Evolutionary conservation across 495 filamentous ascomycete species (phyloP).

Genomic region (Baudoinia panamericana): DNA sequence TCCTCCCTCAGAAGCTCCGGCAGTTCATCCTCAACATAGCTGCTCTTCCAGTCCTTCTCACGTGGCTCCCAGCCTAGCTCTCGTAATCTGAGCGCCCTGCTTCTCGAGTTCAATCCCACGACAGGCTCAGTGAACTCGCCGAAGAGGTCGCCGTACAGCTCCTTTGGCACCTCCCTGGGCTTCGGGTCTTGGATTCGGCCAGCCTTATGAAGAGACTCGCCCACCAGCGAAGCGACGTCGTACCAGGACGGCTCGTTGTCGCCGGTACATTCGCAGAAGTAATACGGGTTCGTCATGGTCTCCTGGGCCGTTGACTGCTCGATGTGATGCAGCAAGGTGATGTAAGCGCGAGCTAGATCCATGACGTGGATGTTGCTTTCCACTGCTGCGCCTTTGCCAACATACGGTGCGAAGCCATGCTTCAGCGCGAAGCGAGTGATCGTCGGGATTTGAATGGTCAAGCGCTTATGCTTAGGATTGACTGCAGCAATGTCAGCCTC

Average conservation of each 20-base stretch:
- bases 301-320: constrained; percentile 17
- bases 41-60: constrained; percentile 29
- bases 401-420: constrained; percentile 25
- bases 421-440: constrained; percentile 29
- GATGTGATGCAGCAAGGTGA: constrained; percentile 27
- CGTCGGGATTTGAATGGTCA: constrained; percentile 28
- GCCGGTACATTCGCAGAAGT: constrained; percentile 30
- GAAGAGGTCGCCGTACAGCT: constrained; percentile 28
- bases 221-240: constrained; percentile 23
- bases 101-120: constrained; percentile 26
- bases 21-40: constrained; percentile 11
- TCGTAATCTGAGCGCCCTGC: constrained; percentile 24
- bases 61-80: constrained; percentile 28
- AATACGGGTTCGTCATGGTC: constrained; percentile 27
- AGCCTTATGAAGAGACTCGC: constrained; percentile 18
- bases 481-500: constrained; percentile 2
- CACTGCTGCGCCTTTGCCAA: constrained; percentile 25
- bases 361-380: constrained; percentile 20
- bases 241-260: constrained; percentile 25
- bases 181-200: constrained; percentile 21
- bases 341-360: constrained; percentile 15
- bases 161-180: constrained; percentile 21
- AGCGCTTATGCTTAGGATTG: constrained; percentile 21
- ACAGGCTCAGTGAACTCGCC: constrained; percentile 17
- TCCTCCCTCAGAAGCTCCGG: constrained; percentile 1